Evolutionary conservation across 1,139 yeast genomes (phyloP), one percentile per base, ranked within the genome.

Genomic region (Saccharomyces hybrid): DNA sequence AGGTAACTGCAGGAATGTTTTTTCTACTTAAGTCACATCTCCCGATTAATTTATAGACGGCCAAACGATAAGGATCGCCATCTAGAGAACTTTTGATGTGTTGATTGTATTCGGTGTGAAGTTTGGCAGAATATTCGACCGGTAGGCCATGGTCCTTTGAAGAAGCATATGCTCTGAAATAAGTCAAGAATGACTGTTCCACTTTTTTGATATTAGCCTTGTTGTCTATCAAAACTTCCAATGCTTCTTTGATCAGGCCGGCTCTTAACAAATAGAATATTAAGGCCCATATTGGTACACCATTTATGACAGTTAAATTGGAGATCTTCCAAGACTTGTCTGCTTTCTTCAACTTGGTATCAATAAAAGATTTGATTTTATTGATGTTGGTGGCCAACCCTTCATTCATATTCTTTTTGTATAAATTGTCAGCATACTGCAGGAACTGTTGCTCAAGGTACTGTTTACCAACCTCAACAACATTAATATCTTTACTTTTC

Each of bases 211-310:
- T 88, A 28, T 78, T 74, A 31, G 79, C 75, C 57, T 79, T 82
- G 59, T 78, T 76, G 56, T 79, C 77, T 13, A 74, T 64, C 1
- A 81, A 76, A 46, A 80, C 78, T 51, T 82, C 84, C 47, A 86
- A 73, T 0, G 96, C 96, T 59, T 91, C 99, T 46, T 80, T 73
- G 58, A 81, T 74, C 61, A 86, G 80, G 1, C 99, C 99, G 6
- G 93, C 83, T 64, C 99, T 83, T 54, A 93, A 71, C 61, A 93
- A 75, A 69, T 88, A 91, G 67, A 86, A 95, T 5, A 93, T 73
- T 51, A 90, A 73, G 0, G 96, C 96, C 99, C 99, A 93, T 23
- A 93, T 80, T 4, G 98, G 98, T 1, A 81, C 76, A 9, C 91
- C 91, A 70, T 93, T 91, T 27, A 89, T 83, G 55, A 83, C 73